Evolutionary conservation across 2,329 filamentous ascomycete species (phyloP), one percentile per base, ranked within the genome.

Genomic region (Fusarium nygamai): DNA sequence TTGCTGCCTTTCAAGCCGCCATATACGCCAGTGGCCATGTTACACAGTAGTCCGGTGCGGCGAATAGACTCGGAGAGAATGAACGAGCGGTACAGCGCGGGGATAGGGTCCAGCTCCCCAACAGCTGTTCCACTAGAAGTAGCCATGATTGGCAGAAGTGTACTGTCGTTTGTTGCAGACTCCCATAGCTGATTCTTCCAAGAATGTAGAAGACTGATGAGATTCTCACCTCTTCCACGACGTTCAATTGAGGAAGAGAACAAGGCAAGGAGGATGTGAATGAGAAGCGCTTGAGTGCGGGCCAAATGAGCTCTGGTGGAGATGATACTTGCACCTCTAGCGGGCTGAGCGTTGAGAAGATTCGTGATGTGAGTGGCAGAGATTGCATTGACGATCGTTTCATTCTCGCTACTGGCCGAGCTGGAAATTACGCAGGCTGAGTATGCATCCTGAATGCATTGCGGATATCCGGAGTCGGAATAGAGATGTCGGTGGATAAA

Each of bases 311-410:
- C 46, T 1, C 27, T 27, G 1, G 27, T 61, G 4, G 46, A 41
- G 9, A 61, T 39, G 3, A 22, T 6, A 19, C 4, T 27, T 0
- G 36, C 0, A 0, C 13, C 12, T 2, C 27, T 17, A 0, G 17
- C 0, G 0, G 36, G 17, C 0, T 61, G 46, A 34, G 16, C 6
- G 0, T 41, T 53, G 0, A 61, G 22, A 14, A 61, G 7, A 11
- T 61, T 61, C 0, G 36, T 29, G 2, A 61, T 41, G 4, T 61
- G 58, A 14, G 46, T 54, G 1, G 36, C 24, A 4, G 27, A 53
- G 16, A 61, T 61, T 5, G 19, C n/a, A 41, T 61, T 22, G 2
- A 41, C 31, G 2, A 61, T 61, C 0, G 5, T 43, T 13, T 61
- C 46, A 33, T 61, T 54, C 9, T 54, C 58, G 5, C 6, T 22